These are phyloP conservation scores for Gonium pectorale DNA, from an alignment of 139 green algal species.

Conservation along the genomic window DNA sequence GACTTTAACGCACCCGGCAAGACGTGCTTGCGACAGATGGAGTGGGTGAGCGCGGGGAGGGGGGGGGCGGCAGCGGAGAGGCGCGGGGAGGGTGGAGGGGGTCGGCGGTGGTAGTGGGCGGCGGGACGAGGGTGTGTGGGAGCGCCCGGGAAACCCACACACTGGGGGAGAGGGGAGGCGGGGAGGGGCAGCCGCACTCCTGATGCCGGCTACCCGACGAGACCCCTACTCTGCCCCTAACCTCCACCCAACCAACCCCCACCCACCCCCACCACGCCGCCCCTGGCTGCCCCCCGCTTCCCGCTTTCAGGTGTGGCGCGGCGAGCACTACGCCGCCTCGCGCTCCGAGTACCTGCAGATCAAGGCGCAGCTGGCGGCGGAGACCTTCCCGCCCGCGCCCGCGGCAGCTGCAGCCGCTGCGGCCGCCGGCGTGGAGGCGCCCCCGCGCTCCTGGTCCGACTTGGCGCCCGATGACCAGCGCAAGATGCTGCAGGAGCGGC, in stretches of 20 bases:
- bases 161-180: too few species aligned
- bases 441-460: constrained; percentile 61
- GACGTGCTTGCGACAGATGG: constrained; percentile 93
- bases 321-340: constrained; percentile 86
- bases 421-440: background rate
- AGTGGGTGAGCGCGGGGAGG: too few species aligned
- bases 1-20: constrained; percentile 96
- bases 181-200: too few species aligned
- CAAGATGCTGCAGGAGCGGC: constrained; percentile 88
- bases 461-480: constrained; percentile 66
- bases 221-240: background rate
- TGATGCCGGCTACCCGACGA: too few species aligned
- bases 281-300: background rate
- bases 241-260: background rate
- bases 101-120: background rate
- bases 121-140: background rate
- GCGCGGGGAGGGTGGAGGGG: background rate
- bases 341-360: constrained; percentile 83
- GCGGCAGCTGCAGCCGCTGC: background rate
- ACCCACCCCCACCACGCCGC: background rate
- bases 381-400: constrained; percentile 62
- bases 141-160: too few species aligned
- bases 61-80: background rate
- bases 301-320: constrained; percentile 85
- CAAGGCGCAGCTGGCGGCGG: constrained; percentile 88